These are phyloP conservation scores for Trichoderma sp. DNA, from an alignment of 2,329 filamentous ascomycete genomes.

Conservation along the genomic window DNA sequence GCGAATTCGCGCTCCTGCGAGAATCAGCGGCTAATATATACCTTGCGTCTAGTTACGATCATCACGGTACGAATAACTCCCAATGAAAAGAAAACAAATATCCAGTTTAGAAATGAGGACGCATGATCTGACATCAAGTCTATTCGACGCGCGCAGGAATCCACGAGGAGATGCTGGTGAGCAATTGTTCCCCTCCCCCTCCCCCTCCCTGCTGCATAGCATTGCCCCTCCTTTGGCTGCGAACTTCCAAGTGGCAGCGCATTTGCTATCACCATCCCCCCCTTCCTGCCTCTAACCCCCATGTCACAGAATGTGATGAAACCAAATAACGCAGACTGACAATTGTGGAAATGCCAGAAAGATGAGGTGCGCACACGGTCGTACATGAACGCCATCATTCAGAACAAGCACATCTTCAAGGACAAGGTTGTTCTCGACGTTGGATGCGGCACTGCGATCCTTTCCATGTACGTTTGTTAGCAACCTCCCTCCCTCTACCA, in stretches of 20 bases:
- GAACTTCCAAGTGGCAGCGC: conserved; percentile 12
- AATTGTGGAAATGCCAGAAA: conserved; percentile 62
- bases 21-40: conserved; percentile 41
- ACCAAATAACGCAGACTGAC: conserved; percentile 24
- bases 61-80: conserved; percentile 70
- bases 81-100: conserved; percentile 4
- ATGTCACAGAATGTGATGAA: neutral
- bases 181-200: conserved; percentile 44
- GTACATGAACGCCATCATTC: conserved; percentile 96
- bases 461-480: conserved; percentile 79
- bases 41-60: conserved; percentile 74
- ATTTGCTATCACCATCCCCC: neutral
- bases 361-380: conserved; percentile 96
- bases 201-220: conserved; percentile 24
- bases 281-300: neutral
- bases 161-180: conserved; percentile 96
- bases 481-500: conserved; percentile 21
- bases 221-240: conserved; percentile 29
- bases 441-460: conserved; percentile 94
- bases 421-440: conserved; percentile 87
- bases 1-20: neutral
- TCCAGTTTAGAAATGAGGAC: neutral
- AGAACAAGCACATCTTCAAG: conserved; percentile 94
- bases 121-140: conserved; percentile 30
- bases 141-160: conserved; percentile 65